Evolutionary conservation across 768 basidiomycete species (phyloP).

Genomic region (Suillus spraguei): DNA sequence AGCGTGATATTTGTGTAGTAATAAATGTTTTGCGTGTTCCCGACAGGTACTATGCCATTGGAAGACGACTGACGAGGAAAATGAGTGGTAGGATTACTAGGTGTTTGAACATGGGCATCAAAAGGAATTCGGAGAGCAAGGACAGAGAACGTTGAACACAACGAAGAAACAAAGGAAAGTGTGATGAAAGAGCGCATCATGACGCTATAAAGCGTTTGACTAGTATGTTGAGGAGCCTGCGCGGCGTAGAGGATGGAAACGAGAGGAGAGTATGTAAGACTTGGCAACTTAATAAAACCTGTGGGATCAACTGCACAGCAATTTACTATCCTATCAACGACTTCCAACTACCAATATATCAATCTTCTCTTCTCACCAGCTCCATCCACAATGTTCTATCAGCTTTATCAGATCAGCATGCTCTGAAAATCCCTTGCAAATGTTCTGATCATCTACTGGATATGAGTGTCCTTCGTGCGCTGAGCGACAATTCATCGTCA

Average conservation of each 20-base stretch:
- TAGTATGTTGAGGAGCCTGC: conserved; percentile 1
- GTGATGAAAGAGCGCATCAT: conserved; percentile 27
- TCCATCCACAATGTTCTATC: background rate
- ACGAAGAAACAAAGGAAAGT: conserved; percentile 25
- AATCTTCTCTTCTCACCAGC: background rate
- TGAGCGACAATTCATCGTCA: background rate
- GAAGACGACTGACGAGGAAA: conserved; percentile 28
- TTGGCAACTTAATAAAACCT: background rate
- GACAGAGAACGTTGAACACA: conserved; percentile 18
- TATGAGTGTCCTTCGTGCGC: background rate
- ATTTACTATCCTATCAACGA: background rate
- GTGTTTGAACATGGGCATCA: conserved; percentile 22
- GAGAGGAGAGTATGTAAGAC: background rate
- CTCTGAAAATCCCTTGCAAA: background rate
- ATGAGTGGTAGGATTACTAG: conserved; percentile 14
- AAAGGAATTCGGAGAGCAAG: conserved; percentile 38
- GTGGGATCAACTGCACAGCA: background rate
- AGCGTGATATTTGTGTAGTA: conserved; percentile 75
- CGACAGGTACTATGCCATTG: conserved; percentile 43
- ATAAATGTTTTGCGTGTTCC: conserved; percentile 70
- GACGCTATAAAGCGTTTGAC: conserved; percentile 2
- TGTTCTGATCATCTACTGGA: background rate
- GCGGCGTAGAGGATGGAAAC: background rate
- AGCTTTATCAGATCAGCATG: background rate
- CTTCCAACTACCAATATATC: background rate